Percentiles rank a stretch among this genome's conserved stretches.
Evolutionary conservation across 768 basidiomycete genomes (phyloP).

Genomic region (Phlegmacium glaucopus): DNA sequence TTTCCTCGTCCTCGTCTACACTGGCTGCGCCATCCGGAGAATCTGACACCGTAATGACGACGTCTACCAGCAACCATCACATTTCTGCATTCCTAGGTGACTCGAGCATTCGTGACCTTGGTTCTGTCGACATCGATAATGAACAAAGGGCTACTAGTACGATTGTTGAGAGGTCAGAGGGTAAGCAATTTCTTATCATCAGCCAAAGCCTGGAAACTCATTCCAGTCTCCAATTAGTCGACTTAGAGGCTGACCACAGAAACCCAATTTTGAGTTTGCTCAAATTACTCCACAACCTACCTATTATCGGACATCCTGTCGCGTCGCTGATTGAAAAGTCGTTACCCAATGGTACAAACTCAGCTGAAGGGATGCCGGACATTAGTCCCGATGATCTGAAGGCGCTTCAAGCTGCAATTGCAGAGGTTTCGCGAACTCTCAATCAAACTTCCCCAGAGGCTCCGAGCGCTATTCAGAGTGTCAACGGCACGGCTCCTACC

Average conservation of each 20-base stretch:
- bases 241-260: too few species aligned
- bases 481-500: not conserved
- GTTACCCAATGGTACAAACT: not conserved
- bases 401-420: constrained; percentile 12
- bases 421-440: constrained; percentile 8
- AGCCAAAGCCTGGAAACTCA: not conserved
- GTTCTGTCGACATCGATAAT: not conserved
- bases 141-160: not conserved
- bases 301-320: too few species aligned
- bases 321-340: not conserved
- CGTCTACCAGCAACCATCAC: constrained; percentile 19
- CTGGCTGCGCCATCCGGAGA: constrained; percentile 42
- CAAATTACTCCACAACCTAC: too few species aligned
- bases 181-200: not conserved
- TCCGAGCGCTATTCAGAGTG: constrained; percentile 1
- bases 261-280: too few species aligned
- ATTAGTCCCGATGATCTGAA: constrained; percentile 10
- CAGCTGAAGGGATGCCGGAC: not conserved
- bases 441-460: constrained; percentile 3
- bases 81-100: constrained; percentile 9
- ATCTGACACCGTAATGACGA: constrained; percentile 20
- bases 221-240: too few species aligned
- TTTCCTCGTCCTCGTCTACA: constrained; percentile 47
- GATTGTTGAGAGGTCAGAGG: not conserved
- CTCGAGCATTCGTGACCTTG: not conserved